Conservation (phyloP, 768 basidiomycete species). For the Panellus pusillus region DNA sequence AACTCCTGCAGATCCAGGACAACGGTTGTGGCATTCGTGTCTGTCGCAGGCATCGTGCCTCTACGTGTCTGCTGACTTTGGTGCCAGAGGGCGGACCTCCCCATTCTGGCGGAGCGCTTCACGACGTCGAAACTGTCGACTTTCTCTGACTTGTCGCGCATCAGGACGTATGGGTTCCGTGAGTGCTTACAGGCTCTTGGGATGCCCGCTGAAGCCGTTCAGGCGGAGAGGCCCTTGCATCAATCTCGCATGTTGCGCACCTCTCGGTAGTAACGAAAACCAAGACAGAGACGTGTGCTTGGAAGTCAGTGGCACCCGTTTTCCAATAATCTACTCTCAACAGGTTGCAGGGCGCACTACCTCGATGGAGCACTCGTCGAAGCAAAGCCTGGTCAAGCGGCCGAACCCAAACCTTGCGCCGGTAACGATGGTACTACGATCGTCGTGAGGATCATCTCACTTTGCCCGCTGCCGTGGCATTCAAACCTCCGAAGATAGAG, state of each 20-base stretch:
- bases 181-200: conserved; percentile 28
- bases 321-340: background rate
- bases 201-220: background rate
- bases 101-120: conserved; percentile 90
- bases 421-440: conserved; percentile 95
- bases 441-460: conserved; percentile 47
- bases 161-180: conserved; percentile 93
- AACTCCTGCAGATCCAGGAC: conserved; percentile 92
- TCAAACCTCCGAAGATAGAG: conserved; percentile 64
- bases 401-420: conserved; percentile 86
- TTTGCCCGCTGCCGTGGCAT: background rate
- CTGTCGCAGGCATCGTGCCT: conserved; percentile 27
- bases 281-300: conserved; percentile 76
- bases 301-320: conserved; percentile 70
- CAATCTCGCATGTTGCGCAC: conserved; percentile 91
- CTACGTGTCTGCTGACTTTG: background rate
- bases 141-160: conserved; percentile 81
- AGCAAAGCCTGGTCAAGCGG: conserved; percentile 64
- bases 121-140: conserved; percentile 91
- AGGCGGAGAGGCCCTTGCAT: conserved; percentile 85
- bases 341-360: conserved; percentile 70
- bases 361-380: conserved; percentile 73
- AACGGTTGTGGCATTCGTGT: conserved; percentile 95
- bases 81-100: conserved; percentile 77
- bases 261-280: conserved; percentile 91